Percentiles rank a stretch among this genome's conserved stretches.
These are phyloP conservation scores for Talaromyces islandicus DNA, from an alignment of 2,329 filamentous ascomycete species.

Conservation along the genomic window DNA sequence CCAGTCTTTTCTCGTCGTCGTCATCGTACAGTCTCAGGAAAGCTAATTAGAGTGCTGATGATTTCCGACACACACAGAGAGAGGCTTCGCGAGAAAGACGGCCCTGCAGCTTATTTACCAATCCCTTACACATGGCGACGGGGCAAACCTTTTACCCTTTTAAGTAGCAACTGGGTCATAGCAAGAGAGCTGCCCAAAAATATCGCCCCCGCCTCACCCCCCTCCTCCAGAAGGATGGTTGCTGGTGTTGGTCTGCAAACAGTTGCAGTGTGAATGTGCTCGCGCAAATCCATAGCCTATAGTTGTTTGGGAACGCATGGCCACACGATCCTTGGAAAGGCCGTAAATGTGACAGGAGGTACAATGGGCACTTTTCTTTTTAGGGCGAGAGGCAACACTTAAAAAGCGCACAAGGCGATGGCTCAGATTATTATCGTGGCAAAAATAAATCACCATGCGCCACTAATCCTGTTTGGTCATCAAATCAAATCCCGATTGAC, in stretches of 20 bases:
- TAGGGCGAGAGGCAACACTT: neutral
- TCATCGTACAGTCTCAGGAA: neutral
- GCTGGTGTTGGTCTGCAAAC: neutral
- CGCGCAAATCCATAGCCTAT: neutral
- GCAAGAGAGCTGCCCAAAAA: neutral
- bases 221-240: neutral
- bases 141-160: neutral
- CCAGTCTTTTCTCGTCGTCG: neutral
- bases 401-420: neutral
- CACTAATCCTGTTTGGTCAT: constrained; percentile 15
- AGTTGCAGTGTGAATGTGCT: neutral
- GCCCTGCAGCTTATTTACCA: neutral
- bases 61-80: neutral
- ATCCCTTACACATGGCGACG: neutral
- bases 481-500: constrained; percentile 27
- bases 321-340: neutral
- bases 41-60: neutral
- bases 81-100: neutral
- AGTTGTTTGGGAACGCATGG: neutral
- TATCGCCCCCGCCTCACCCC: neutral
- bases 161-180: neutral
- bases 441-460: neutral
- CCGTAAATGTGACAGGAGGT: neutral
- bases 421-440: neutral
- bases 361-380: neutral